Conservation (phyloP, 1,284 basidiomycete genomes). For the Trichosporon sp. region DNA sequence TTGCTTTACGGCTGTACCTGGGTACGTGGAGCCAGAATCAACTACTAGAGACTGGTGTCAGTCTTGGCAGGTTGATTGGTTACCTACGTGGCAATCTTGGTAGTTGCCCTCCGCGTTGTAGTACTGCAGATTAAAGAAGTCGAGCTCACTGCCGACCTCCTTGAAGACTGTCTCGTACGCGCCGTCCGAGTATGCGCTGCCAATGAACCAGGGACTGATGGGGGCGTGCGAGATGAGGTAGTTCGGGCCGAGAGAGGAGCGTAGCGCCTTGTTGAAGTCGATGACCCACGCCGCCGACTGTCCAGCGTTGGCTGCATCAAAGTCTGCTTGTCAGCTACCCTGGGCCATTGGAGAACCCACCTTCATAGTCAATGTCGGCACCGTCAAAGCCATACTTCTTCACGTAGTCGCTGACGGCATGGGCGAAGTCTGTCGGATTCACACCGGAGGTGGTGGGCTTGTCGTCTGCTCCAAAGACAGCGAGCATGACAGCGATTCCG, state of each 20-base stretch:
- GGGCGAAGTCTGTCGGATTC: constrained; percentile 1
- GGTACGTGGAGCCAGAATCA: constrained; percentile 18
- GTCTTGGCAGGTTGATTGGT: not conserved
- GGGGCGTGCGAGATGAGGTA: constrained; percentile 45
- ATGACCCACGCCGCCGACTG: constrained; percentile 39
- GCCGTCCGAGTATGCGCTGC: constrained; percentile 29
- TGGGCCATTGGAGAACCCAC: not conserved
- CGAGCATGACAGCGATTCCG: constrained; percentile 29
- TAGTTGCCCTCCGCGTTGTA: constrained; percentile 43
- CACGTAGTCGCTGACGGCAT: constrained; percentile 39
- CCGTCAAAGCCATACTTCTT: constrained; percentile 50
- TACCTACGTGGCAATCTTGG: not conserved
- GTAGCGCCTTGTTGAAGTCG: constrained; percentile 36
- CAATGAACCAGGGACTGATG: constrained; percentile 44
- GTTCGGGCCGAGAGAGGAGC: constrained; percentile 27
- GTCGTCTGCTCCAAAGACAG: constrained; percentile 15
- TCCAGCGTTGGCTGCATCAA: constrained; percentile 36
- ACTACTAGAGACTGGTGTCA: constrained; percentile 23
- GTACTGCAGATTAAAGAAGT: constrained; percentile 47
- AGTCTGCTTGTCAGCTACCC: constrained; percentile 9
- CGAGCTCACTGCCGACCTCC: constrained; percentile 33
- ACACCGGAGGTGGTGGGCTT: constrained; percentile 13
- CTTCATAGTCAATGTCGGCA: constrained; percentile 52
- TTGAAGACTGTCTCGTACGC: constrained; percentile 36
- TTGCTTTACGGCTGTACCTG: constrained; percentile 36